These are phyloP conservation scores for Pneumocystis oryctolagi DNA, from an alignment of 1,139 yeast species.

Conservation along the genomic window DNA sequence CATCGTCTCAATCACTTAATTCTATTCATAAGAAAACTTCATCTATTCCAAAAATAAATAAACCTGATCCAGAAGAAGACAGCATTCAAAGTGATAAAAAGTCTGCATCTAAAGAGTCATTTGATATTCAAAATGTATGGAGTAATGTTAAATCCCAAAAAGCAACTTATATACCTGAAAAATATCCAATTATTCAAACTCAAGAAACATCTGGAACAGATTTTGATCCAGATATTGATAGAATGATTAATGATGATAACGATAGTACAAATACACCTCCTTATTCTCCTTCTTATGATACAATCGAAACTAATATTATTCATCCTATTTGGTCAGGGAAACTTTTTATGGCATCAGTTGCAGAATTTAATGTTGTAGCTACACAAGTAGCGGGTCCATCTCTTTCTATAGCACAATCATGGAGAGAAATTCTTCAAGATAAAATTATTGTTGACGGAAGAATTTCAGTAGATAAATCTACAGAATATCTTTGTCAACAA, in stretches of 20 bases:
- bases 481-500: conserved; percentile 33
- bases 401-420: conserved; percentile 14
- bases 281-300: conserved; percentile 14
- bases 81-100: neutral
- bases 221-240: conserved; percentile 12
- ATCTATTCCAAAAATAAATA: neutral
- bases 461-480: conserved; percentile 40
- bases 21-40: neutral
- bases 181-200: neutral
- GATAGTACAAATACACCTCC: conserved; percentile 7
- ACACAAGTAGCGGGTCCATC: conserved; percentile 32
- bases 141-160: neutral
- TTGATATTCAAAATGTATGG: neutral
- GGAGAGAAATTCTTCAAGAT: conserved; percentile 15
- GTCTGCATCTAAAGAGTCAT: neutral
- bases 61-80: neutral
- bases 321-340: conserved; percentile 40
- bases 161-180: neutral
- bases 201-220: neutral
- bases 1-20: neutral
- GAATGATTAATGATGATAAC: conserved; percentile 11
- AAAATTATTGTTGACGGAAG: conserved; percentile 45
- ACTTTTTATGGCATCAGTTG: conserved; percentile 41
- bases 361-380: conserved; percentile 34
- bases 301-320: conserved; percentile 18